These are phyloP conservation scores for Rhododendron ovatum DNA, from an alignment of 148 eudicot genomes.

Conservation along the genomic window DNA sequence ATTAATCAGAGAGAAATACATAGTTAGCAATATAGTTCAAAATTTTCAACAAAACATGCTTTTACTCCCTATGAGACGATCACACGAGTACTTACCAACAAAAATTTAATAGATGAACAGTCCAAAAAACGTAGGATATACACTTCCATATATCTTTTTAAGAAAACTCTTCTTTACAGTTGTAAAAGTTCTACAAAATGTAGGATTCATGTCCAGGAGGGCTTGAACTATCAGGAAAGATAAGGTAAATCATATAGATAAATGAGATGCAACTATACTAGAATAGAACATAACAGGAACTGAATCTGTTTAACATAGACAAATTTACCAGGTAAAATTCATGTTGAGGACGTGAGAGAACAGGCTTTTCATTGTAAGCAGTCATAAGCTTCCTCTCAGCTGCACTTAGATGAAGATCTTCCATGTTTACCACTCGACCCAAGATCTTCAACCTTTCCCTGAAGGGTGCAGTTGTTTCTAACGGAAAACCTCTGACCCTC, in stretches of 20 bases:
- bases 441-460: slow-evolving; percentile 90
- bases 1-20: slow-evolving; percentile 5
- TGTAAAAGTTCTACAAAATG: not conserved
- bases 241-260: not conserved
- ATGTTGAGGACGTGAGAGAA: slow-evolving; percentile 97
- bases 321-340: slow-evolving; percentile 71
- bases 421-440: slow-evolving; percentile 87
- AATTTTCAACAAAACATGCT: not conserved
- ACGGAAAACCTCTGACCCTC: slow-evolving; percentile 75
- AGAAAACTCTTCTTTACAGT: not conserved
- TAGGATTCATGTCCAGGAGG: not conserved
- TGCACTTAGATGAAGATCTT: slow-evolving; percentile 68
- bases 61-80: not conserved
- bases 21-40: not conserved
- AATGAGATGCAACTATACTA: not conserved
- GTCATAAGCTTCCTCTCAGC: slow-evolving; percentile 86
- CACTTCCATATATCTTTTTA: not conserved
- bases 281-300: not conserved
- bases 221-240: not conserved
- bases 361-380: slow-evolving; percentile 94
- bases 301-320: not conserved
- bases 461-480: slow-evolving; percentile 64
- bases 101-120: not conserved
- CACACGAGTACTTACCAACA: not conserved
- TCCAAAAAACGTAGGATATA: not conserved